phyloP scores from a whole-genome alignment of 1,284 basidiomycete genomes.

The Porodaedalea pini region DNA sequence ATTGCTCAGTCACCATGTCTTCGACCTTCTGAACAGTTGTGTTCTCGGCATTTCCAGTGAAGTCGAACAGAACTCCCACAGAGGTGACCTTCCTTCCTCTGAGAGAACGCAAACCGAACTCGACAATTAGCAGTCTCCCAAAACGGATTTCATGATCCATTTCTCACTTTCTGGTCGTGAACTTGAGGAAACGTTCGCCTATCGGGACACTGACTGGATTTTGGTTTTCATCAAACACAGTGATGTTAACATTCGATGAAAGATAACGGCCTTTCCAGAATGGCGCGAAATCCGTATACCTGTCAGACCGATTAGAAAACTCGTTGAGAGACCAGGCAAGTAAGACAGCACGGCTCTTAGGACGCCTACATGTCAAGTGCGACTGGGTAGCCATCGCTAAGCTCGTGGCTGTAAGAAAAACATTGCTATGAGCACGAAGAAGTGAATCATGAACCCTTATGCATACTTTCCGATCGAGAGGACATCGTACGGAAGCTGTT shows the following conservation, averaged over 20 bases:
- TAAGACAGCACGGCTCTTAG: too few relatives aligned
- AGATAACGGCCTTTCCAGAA: conserved; percentile 71
- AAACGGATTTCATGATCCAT: neutral
- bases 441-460: too few relatives aligned
- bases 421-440: neutral
- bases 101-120: neutral
- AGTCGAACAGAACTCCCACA: conserved; percentile 78
- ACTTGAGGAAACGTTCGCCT: conserved; percentile 69
- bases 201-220: conserved; percentile 57
- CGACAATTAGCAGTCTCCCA: neutral
- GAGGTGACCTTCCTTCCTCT: conserved; percentile 44
- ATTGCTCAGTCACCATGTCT: conserved; percentile 71
- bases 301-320: too few relatives aligned
- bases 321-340: too few relatives aligned
- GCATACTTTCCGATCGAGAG: conserved; percentile 80
- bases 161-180: conserved; percentile 67
- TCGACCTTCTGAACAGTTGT: conserved; percentile 71
- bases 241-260: conserved; percentile 84
- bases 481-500: conserved; percentile 76
- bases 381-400: conserved; percentile 16
- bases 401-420: conserved; percentile 4
- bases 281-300: conserved; percentile 60
- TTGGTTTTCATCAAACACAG: conserved; percentile 44
- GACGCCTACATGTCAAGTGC: conserved; percentile 15
- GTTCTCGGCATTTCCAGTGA: conserved; percentile 59